Conservation (phyloP, 305 asterid genomes). For the Fraxinus velutina region DNA sequence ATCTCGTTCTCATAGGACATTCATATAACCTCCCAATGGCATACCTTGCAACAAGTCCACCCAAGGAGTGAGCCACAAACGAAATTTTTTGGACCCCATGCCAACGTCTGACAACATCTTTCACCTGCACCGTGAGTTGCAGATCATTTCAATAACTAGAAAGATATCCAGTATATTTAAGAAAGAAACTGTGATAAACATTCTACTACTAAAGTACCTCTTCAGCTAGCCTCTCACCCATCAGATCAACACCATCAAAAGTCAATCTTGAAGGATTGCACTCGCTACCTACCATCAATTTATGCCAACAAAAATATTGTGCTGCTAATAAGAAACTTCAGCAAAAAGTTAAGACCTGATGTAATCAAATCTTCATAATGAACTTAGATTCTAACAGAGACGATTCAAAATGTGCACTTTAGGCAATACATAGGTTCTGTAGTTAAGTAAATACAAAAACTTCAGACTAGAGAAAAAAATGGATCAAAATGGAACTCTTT, state of each 20-base stretch:
- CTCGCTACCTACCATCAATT: constrained; percentile 51
- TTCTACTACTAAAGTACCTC: constrained; percentile 53
- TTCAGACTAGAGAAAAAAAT: not conserved
- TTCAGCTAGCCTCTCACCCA: constrained; percentile 82
- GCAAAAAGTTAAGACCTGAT: not conserved
- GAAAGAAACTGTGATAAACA: constrained; percentile 24
- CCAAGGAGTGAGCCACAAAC: constrained; percentile 86
- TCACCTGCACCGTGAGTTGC: constrained; percentile 56
- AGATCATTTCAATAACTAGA: constrained; percentile 24
- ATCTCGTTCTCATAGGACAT: constrained; percentile 22
- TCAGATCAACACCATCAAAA: constrained; percentile 78
- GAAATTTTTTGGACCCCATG: constrained; percentile 69
- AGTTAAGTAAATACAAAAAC: not conserved
- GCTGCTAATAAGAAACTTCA: constrained; percentile 3
- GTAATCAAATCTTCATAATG: not conserved
- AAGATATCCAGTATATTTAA: not conserved
- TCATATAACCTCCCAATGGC: constrained; percentile 68
- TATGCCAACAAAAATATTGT: not conserved
- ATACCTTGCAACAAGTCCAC: constrained; percentile 90
- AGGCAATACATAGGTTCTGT: not conserved
- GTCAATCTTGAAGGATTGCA: constrained; percentile 72
- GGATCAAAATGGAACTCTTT: not conserved
- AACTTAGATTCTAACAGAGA: not conserved
- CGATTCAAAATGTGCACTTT: not conserved
- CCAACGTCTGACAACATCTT: constrained; percentile 61